phyloP scores from a whole-genome alignment of 139 green algal species.

The Volvox reticuliferus region DNA sequence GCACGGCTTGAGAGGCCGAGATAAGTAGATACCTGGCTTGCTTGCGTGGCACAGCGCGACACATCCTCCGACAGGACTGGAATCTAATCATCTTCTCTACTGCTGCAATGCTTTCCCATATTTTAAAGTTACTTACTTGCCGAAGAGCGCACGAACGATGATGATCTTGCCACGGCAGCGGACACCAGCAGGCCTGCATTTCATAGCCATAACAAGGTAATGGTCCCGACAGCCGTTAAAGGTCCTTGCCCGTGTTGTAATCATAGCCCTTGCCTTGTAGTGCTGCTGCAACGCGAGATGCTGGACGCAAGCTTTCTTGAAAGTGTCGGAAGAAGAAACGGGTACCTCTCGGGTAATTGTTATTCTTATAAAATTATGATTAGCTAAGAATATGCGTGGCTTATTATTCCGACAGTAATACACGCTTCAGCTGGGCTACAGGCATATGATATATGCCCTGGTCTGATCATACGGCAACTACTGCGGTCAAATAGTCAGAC shows the following conservation, averaged over 20 bases:
- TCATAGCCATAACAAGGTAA: too few relatives aligned
- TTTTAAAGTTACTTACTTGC: constrained; percentile 8
- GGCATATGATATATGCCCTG: neutral
- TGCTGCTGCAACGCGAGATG: neutral
- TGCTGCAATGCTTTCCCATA: neutral
- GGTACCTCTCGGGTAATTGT: too few relatives aligned
- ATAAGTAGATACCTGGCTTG: neutral
- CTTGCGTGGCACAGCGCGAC: constrained; percentile 18
- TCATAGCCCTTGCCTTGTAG: neutral
- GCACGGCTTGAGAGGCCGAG: too few relatives aligned
- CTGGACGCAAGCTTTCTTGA: neutral
- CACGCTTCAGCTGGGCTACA: neutral
- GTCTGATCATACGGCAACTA: too few relatives aligned
- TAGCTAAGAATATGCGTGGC: neutral
- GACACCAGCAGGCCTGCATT: neutral
- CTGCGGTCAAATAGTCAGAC: too few relatives aligned
- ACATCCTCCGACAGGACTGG: neutral
- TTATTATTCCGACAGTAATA: neutral
- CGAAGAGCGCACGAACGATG: constrained; percentile 12
- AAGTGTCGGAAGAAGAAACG: neutral
- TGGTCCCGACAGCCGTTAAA: too few relatives aligned
- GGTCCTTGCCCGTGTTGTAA: too few relatives aligned
- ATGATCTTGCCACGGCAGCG: neutral
- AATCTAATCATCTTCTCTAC: neutral
- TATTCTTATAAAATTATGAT: neutral